phyloP scores from a whole-genome alignment of 768 basidiomycete genomes.

The Suillus sp. region DNA sequence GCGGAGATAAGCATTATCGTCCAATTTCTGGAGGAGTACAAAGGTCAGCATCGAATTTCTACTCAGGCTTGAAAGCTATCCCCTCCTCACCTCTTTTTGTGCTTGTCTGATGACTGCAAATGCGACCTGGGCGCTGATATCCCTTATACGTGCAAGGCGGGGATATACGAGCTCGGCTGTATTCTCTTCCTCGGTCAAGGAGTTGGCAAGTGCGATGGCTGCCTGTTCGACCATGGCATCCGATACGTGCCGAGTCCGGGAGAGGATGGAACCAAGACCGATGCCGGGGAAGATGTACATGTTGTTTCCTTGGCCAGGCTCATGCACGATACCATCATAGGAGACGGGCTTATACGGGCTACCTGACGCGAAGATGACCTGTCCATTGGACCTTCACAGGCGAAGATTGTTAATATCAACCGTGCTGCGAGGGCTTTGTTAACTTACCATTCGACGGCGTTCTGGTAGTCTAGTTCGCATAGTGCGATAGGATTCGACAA shows the following conservation, averaged over 20 bases:
- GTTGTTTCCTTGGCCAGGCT: constrained; percentile 81
- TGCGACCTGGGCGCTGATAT: constrained; percentile 65
- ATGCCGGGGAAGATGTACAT: constrained; percentile 71
- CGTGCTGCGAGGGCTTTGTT: neutral
- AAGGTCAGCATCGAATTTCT: constrained; percentile 8
- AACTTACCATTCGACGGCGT: constrained; percentile 59
- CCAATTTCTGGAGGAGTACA: constrained; percentile 38
- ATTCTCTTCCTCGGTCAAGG: constrained; percentile 57
- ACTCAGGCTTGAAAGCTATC: neutral
- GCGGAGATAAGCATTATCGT: constrained; percentile 49
- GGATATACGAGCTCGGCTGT: constrained; percentile 65
- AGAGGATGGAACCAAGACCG: constrained; percentile 63
- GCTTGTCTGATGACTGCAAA: constrained; percentile 63
- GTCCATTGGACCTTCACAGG: constrained; percentile 57
- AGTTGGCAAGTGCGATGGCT: constrained; percentile 59
- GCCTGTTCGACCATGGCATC: constrained; percentile 71
- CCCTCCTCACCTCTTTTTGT: constrained; percentile 55
- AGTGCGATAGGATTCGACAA: constrained; percentile 72
- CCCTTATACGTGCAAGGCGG: constrained; percentile 63
- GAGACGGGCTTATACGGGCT: constrained; percentile 63
- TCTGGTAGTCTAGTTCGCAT: constrained; percentile 59
- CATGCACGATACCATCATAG: constrained; percentile 48
- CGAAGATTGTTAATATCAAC: neutral
- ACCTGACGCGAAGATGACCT: constrained; percentile 72
- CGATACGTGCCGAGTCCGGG: constrained; percentile 60